These are phyloP conservation scores for Hericium rajendrae DNA, from an alignment of 768 basidiomycete genomes.

Conservation along the genomic window DNA sequence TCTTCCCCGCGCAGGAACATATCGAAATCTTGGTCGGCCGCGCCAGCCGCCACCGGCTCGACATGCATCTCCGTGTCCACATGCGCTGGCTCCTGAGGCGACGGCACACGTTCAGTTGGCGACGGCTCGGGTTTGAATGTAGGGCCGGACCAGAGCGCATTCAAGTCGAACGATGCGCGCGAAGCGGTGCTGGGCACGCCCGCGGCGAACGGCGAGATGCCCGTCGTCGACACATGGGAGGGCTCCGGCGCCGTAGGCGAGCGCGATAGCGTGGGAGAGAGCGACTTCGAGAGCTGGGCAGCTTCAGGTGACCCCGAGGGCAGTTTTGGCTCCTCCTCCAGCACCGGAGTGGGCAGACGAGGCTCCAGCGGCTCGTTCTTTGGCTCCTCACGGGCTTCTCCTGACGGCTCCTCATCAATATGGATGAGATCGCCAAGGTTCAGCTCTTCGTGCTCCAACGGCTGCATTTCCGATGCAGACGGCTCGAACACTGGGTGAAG, in stretches of 20 bases:
- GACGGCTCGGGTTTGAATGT: slow-evolving; percentile 20
- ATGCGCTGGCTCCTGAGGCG: slow-evolving; percentile 19
- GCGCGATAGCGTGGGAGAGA: neutral
- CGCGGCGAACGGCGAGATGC: slow-evolving; percentile 26
- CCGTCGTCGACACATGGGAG: slow-evolving; percentile 17
- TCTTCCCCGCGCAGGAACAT: slow-evolving; percentile 29
- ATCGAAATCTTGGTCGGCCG: slow-evolving; percentile 77
- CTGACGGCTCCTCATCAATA: slow-evolving; percentile 12
- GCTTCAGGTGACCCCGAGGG: neutral
- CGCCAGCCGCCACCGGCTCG: slow-evolving; percentile 24
- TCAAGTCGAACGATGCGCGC: slow-evolving; percentile 59
- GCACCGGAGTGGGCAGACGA: neutral
- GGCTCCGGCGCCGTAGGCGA: slow-evolving; percentile 11
- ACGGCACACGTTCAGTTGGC: slow-evolving; percentile 19
- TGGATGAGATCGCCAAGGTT: slow-evolving; percentile 15
- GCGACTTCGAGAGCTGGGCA: neutral
- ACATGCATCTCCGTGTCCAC: slow-evolving; percentile 25
- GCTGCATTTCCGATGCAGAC: slow-evolving; percentile 31
- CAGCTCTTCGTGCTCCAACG: slow-evolving; percentile 7
- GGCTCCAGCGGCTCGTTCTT: slow-evolving; percentile 1
- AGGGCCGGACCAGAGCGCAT: slow-evolving; percentile 54
- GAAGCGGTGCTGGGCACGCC: slow-evolving; percentile 33
- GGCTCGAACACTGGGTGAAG: slow-evolving; percentile 26
- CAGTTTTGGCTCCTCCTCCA: neutral
- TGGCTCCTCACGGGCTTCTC: slow-evolving; percentile 1